Percentiles rank a stretch among this genome's conserved stretches.
Evolutionary conservation across 179 eudicot species (phyloP).

Genomic region (Nepenthes alata): DNA sequence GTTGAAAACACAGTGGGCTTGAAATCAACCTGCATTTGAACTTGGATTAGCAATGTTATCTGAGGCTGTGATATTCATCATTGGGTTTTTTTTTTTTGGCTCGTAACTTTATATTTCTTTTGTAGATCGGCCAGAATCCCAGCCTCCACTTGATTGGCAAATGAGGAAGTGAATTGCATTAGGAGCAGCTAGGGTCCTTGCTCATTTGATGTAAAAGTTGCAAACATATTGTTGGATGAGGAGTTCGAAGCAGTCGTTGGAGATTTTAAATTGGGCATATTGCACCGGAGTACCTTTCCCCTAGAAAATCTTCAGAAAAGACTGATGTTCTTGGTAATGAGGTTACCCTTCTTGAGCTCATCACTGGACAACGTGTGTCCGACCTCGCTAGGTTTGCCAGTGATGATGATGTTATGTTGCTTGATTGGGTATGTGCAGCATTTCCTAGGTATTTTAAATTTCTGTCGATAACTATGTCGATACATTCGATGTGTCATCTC

Average conservation of each 20-base stretch:
- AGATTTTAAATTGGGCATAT: slow-evolving; percentile 2
- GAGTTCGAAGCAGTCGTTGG: too few relatives aligned
- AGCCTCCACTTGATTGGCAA: slow-evolving; percentile 29
- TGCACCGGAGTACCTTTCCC: too few relatives aligned
- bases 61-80: neutral
- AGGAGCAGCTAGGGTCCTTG: slow-evolving; percentile 38
- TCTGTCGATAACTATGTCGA: neutral
- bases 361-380: slow-evolving; percentile 5
- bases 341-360: slow-evolving; percentile 8
- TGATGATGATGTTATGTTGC: slow-evolving; percentile 11
- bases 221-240: slow-evolving; percentile 19
- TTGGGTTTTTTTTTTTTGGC: neutral
- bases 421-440: slow-evolving; percentile 7
- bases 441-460: neutral
- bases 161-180: slow-evolving; percentile 29
- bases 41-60: neutral
- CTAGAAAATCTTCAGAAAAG: too few relatives aligned
- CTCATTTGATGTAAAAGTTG: slow-evolving; percentile 40
- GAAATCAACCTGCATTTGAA: neutral
- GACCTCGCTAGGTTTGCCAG: slow-evolving; percentile 8
- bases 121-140: slow-evolving; percentile 23
- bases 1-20: too few relatives aligned
- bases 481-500: neutral
- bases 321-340: neutral
- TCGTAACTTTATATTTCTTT: neutral